These are phyloP conservation scores for Xylariaceae sp. DNA, from an alignment of 2,329 filamentous ascomycete species.

Conservation along the genomic window DNA sequence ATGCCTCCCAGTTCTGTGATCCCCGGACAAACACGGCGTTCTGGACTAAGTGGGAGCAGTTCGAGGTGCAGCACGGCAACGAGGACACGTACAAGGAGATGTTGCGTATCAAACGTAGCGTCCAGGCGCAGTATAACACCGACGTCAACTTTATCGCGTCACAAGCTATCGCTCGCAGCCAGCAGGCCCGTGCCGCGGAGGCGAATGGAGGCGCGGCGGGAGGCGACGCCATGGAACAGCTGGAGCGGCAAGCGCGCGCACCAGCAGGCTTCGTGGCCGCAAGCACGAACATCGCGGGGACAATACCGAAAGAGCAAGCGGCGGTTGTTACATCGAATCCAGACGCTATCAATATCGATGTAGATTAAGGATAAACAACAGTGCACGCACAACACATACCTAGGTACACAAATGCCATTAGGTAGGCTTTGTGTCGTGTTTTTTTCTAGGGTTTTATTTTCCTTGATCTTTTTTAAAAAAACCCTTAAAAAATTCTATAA, in stretches of 20 bases:
- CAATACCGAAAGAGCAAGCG: slow-evolving; percentile 41
- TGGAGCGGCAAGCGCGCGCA: slow-evolving; percentile 83
- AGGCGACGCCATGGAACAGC: slow-evolving; percentile 78
- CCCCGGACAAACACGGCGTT: slow-evolving; percentile 83
- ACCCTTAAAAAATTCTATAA: no score
- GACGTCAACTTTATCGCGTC: slow-evolving; percentile 98
- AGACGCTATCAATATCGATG: slow-evolving; percentile 78
- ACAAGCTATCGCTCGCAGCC: slow-evolving; percentile 79
- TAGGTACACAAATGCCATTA: neutral
- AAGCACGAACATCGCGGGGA: slow-evolving; percentile 64
- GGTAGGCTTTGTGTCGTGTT: neutral
- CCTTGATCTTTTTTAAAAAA: no score
- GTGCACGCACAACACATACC: no score
- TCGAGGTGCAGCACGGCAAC: slow-evolving; percentile 96
- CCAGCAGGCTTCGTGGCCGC: slow-evolving; percentile 89
- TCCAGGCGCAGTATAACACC: slow-evolving; percentile 97
- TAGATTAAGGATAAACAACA: slow-evolving; percentile 50
- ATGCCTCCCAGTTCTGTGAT: slow-evolving; percentile 96
- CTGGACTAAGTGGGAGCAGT: slow-evolving; percentile 95
- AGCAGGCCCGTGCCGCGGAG: slow-evolving; percentile 46
- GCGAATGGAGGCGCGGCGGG: slow-evolving; percentile 44
- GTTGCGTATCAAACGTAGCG: slow-evolving; percentile 93
- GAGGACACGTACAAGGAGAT: slow-evolving; percentile 99
- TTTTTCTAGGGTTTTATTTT: neutral
- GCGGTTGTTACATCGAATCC: slow-evolving; percentile 60